Conservation (phyloP, 106 monocot species). For the Dioscorea alata region DNA sequence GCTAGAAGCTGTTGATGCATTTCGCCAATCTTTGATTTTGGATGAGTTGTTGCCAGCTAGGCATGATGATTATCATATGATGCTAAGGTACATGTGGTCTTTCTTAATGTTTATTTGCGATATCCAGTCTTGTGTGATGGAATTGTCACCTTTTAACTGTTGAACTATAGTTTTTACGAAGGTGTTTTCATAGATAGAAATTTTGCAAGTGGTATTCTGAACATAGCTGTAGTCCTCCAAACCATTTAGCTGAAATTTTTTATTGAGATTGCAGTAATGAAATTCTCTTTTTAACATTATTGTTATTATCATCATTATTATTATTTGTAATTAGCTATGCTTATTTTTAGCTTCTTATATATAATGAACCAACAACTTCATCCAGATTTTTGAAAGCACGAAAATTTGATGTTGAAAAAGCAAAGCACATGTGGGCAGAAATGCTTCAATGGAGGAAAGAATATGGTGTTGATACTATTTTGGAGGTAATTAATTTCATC, state of each 20-base stretch:
- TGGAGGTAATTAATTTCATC: slow-evolving; percentile 35
- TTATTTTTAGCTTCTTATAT: not conserved
- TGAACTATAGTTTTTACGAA: too few species aligned
- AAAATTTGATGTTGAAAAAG: slow-evolving; percentile 69
- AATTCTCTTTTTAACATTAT: not conserved
- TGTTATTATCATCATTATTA: not conserved
- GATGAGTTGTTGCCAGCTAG: slow-evolving; percentile 62
- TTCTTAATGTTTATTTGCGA: not conserved
- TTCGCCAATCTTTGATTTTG: slow-evolving; percentile 58
- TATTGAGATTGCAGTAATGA: too few species aligned
- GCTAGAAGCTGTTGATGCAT: slow-evolving; percentile 61
- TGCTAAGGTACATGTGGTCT: slow-evolving; percentile 44
- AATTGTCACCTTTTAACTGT: too few species aligned
- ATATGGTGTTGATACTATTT: slow-evolving; percentile 38
- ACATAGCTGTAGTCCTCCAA: too few species aligned
- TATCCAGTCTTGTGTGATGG: too few species aligned
- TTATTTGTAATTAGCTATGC: not conserved
- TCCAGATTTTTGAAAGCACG: slow-evolving; percentile 57
- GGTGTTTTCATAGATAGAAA: too few species aligned
- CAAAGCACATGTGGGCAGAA: slow-evolving; percentile 63
- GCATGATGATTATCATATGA: slow-evolving; percentile 86
- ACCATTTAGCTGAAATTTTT: too few species aligned
- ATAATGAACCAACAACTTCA: not conserved
- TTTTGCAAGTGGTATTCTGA: too few species aligned
- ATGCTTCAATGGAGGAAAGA: slow-evolving; percentile 70